Evolutionary conservation across 2,329 filamentous ascomycete genomes (phyloP), one percentile per base, ranked within the genome.

Genomic region (Whalleya microplaca): DNA sequence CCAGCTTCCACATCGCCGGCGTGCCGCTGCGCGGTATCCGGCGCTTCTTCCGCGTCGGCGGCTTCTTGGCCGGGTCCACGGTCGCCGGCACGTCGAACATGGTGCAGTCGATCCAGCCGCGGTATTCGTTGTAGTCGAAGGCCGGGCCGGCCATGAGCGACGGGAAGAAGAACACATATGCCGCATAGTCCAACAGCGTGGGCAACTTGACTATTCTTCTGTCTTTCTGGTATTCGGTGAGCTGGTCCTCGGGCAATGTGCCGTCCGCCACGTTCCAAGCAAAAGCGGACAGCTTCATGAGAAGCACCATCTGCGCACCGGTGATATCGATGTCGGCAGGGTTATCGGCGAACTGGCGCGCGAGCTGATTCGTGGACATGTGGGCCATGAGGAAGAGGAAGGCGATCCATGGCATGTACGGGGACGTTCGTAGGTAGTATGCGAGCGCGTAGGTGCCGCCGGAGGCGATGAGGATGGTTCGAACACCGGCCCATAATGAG

Each of bases 221-320:
- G 62, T 93, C 90, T 69, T 89, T 93, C 72, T 99, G 95, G 45
- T 89, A 85, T 48, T 95, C 91, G 0, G 90, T 91, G n/a, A 99
- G 84, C 55, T 93, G 85, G 43, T 88, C 82, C 18, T 89, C 85
- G 2, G 91, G 87, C 19, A 96, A 81, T 56, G 88, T 86, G 19
- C 95, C 96, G 72, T 99, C 95, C 68, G 95, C 92, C 8, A 98
- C 88, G 71, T 98, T 98, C 95, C 95, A 99, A 77, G 92, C 96
- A 71, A 99, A 99, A 4, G 94, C 90, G 20, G 88, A 92, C 37
- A 99, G 85, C 75, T 99, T 99, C 92, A 99, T 99, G 61, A 98
- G 88, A 66, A 98, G 77, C 32, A 99, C 95, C 95, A 99, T 99
- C 74, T 99, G 95, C 1, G 94, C 92, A 41, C 90, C 93, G 0